Base-by-base conservation (phyloP, 2,329 filamentous ascomycete genomes). In the Beauveria asiatica region DNA sequence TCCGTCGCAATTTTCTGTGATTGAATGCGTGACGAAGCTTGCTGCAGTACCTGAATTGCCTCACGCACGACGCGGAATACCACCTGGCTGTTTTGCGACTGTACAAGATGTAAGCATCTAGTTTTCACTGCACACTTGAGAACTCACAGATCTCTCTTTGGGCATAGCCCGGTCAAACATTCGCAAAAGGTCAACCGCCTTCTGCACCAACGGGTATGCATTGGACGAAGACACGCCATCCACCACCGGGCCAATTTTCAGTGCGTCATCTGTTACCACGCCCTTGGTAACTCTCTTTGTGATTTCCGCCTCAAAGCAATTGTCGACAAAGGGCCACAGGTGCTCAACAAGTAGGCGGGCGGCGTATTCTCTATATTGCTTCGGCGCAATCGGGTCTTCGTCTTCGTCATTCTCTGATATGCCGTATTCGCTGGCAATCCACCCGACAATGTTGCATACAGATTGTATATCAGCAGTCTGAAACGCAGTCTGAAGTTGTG, bases 11-110 rank as follows among this genome's bases (percentile, higher is more conserved):
- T 69, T 64, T 78, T 80, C 63, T 83, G 84, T 41, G 81, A 81
- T 60, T 85, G 82, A 65, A 96, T 87, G 62, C 83, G 83, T 6
- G 81, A 77, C 65, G 92, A 89, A 30, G 91, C 93, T 55, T 86
- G 82, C 64, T 92, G 84, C 19, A 99, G 82, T 3, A 92, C 92
- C 56, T 87, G 76, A 0, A 92, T 97, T 1, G 92, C 94, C 73
- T 95, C 90, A 68, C 93, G 89, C 27, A 99, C 90, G 65, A 97
- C 94, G 58, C 78, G 81, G 70, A 82, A 85, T 5, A 85, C 76
- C 1, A 84, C 79, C 0, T 80, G 75, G 55, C 80, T 84, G 60
- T 81, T 81, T 63, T 81, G 70, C 19, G 67, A 64, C 70, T 72
- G 11, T 25, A 8, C 13, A 25, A 2, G 10, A 7, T 13, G 62